phyloP scores from a whole-genome alignment of 495 filamentous ascomycete species.

The Penicillium verhagenii region DNA sequence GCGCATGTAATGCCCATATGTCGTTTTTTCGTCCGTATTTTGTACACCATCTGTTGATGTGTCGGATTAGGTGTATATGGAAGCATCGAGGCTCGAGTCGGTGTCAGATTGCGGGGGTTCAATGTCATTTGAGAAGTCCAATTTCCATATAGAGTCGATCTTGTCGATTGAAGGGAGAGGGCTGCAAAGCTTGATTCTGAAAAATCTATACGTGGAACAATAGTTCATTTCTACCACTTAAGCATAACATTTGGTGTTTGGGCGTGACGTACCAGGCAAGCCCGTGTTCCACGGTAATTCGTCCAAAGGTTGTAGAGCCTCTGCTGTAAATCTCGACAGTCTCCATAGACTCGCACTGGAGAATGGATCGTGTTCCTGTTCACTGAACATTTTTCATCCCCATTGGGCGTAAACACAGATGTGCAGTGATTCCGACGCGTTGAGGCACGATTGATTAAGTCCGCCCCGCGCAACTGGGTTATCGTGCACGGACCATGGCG shows the following conservation, averaged over 20 bases:
- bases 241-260: neutral
- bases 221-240: neutral
- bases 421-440: constrained; percentile 11
- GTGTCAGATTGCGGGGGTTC: constrained; percentile 14
- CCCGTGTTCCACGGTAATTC: constrained; percentile 36
- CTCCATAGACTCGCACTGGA: constrained; percentile 67
- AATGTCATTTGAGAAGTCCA: constrained; percentile 31
- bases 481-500: constrained; percentile 39
- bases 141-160: constrained; percentile 29
- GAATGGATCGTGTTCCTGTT: constrained; percentile 61
- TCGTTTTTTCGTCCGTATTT: constrained; percentile 39
- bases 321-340: constrained; percentile 45
- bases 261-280: constrained; percentile 32
- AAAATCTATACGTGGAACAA: constrained; percentile 26
- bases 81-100: constrained; percentile 29
- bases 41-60: constrained; percentile 1
- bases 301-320: constrained; percentile 39
- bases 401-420: constrained; percentile 7
- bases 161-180: constrained; percentile 21
- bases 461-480: constrained; percentile 21
- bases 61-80: constrained; percentile 28
- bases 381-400: constrained; percentile 41
- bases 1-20: constrained; percentile 51
- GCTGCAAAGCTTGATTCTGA: constrained; percentile 26
- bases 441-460: neutral